Conservation (phyloP, 257 asterid species). For the Datura wrightii region DNA sequence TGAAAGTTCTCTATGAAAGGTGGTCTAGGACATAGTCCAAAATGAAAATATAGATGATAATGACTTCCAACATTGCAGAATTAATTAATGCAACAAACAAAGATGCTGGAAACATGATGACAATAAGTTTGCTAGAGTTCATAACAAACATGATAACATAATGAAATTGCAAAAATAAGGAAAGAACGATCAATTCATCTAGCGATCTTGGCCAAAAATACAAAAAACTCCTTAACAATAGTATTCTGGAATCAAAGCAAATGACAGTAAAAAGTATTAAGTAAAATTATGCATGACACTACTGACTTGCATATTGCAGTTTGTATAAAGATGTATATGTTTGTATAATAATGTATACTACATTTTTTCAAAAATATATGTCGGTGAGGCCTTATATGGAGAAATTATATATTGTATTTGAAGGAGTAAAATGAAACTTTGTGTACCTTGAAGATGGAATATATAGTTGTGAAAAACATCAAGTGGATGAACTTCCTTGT, state of each 20-base stretch:
- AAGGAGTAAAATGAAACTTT: neutral
- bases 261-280: neutral
- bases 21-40: too few relatives aligned
- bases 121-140: too few relatives aligned
- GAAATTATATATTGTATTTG: neutral
- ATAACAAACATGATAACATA: neutral
- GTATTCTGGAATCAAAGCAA: neutral
- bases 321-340: too few relatives aligned
- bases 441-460: neutral
- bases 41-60: too few relatives aligned
- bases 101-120: too few relatives aligned
- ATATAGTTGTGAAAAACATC: neutral
- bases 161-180: neutral
- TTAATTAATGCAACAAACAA: too few relatives aligned
- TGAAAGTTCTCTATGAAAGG: too few relatives aligned
- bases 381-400: neutral
- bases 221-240: neutral
- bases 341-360: neutral
- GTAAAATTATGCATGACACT: neutral
- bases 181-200: neutral
- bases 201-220: neutral
- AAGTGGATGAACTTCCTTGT: neutral
- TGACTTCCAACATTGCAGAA: too few relatives aligned
- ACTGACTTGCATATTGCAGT: neutral
- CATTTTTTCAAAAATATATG: neutral